A percentile compares a stretch with the other conserved stretches of the same genome.
Conservation (phyloP, 306 rosid species). For the Cercis canadensis region DNA sequence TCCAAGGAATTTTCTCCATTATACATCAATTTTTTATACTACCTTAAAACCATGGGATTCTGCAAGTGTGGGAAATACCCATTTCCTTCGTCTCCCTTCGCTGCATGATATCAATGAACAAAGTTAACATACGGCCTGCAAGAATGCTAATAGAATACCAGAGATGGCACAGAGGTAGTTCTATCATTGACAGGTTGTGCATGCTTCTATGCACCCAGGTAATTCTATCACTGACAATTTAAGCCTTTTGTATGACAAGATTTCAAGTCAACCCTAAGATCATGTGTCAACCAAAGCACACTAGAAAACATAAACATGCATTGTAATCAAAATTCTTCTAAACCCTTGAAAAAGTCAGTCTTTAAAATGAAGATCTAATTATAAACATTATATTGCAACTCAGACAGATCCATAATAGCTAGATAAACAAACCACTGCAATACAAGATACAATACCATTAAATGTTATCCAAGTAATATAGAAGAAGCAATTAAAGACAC, state of each 20-base stretch:
- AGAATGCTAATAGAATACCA: constrained; percentile 20
- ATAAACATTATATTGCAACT: not conserved
- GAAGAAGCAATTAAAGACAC: constrained; percentile 35
- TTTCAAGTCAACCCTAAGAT: constrained; percentile 23
- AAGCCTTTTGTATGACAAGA: constrained; percentile 21
- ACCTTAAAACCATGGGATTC: constrained; percentile 61
- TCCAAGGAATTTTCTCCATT: not conserved
- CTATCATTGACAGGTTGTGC: not conserved
- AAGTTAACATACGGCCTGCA: constrained; percentile 37
- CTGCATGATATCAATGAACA: constrained; percentile 51
- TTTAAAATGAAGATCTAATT: constrained; percentile 2
- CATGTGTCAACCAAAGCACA: constrained; percentile 6
- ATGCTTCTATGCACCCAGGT: not conserved
- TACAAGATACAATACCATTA: constrained; percentile 8
- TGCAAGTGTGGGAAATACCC: constrained; percentile 86
- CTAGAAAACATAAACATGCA: not conserved
- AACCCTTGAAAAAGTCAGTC: not conserved
- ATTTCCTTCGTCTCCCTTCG: constrained; percentile 94
- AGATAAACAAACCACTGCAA: not conserved
- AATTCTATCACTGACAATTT: constrained; percentile 23
- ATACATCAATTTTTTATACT: constrained; percentile 31
- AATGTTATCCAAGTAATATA: constrained; percentile 31
- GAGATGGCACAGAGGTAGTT: not conserved
- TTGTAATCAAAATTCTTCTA: not conserved
- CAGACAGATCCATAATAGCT: constrained; percentile 2